Base-by-base conservation (phyloP, 73 alveolate genomes). In the Tetrahymena borealis region DNA sequence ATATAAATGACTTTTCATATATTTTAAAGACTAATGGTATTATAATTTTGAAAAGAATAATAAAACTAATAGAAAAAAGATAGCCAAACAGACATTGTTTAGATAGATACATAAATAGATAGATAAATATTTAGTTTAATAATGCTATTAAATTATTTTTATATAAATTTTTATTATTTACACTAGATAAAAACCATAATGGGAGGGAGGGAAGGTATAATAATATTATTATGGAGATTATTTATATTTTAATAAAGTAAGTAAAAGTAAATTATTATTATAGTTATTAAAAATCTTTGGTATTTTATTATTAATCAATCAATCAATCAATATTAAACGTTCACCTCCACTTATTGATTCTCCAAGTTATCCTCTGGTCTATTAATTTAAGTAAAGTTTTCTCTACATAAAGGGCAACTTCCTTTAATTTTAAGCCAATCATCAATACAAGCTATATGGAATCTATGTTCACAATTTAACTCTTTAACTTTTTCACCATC, bases 381-480 rank as follows among this genome's bases (percentile, higher is more conserved):
- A 9, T 60, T 60, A 24, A 1, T 35, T 60, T 60, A 60, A 28
- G 31, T 35, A 24, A 60, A 60, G 28, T 60, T 60, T 60, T 60
- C n/a, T n/a, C 85, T 91, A 40, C 96, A 93, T 33, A 38, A 36
- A 91, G 96, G 96, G 38, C 96, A 93, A 3, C 38, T 91, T 90
- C 79, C 96, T 32, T 93, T 91, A 0, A 36, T 94, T 39, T 92
- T 94, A 60, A 97, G 93, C 99, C 99, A 97, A 32, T 94, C 94
- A 85, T 96, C 98, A 91, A 97, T 94, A 90, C 99, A 98, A 32
- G 93, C 38, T 33, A 95, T 85, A 93, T 98, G 99, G 94, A 97
- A 98, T 32, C 94, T 90, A 94, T 98, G 99, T 28, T 96, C 91
- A 90, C 99, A 98, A 78, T 96, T 97, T 90, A 98, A 94, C 42